phyloP scores from a whole-genome alignment of 148 eudicot species.

The Rhododendron molle region DNA sequence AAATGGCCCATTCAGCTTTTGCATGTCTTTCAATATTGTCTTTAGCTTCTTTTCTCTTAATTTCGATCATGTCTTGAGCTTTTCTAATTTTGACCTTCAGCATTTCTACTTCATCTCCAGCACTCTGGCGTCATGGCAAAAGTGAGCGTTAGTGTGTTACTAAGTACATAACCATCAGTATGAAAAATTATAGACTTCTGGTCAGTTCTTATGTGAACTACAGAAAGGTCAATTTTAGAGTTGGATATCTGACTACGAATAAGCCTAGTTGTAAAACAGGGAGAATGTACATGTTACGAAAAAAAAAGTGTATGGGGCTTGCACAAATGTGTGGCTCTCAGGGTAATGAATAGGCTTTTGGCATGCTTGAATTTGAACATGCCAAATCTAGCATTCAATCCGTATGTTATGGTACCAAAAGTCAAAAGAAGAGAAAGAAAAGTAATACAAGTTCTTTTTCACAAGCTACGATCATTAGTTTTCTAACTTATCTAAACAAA shows the following conservation, averaged over 20 bases:
- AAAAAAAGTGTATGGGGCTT: neutral
- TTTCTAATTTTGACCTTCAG: conserved; percentile 37
- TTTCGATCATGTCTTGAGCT: conserved; percentile 27
- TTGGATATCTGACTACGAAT: neutral
- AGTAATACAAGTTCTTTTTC: neutral
- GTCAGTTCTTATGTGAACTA: neutral
- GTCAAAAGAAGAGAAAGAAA: neutral
- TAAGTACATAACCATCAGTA: neutral
- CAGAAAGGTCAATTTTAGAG: neutral
- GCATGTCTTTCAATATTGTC: conserved; percentile 45
- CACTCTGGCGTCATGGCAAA: conserved; percentile 25
- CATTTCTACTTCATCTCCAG: conserved; percentile 34
- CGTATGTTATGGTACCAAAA: neutral
- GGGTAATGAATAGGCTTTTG: neutral
- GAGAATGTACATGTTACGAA: neutral
- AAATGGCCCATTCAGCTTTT: conserved; percentile 69
- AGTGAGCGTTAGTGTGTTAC: neutral
- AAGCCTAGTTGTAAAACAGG: neutral
- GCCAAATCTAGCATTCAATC: neutral
- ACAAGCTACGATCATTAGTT: neutral
- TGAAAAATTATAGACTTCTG: neutral
- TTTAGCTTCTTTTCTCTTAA: conserved; percentile 35
- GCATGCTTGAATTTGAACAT: neutral
- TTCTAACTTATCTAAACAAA: neutral
- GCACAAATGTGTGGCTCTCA: neutral